Percentiles rank a stretch among this genome's conserved stretches.
Conservation (phyloP, 192 early-diverging fungal species). For the Backusella liffmaniae region DNA sequence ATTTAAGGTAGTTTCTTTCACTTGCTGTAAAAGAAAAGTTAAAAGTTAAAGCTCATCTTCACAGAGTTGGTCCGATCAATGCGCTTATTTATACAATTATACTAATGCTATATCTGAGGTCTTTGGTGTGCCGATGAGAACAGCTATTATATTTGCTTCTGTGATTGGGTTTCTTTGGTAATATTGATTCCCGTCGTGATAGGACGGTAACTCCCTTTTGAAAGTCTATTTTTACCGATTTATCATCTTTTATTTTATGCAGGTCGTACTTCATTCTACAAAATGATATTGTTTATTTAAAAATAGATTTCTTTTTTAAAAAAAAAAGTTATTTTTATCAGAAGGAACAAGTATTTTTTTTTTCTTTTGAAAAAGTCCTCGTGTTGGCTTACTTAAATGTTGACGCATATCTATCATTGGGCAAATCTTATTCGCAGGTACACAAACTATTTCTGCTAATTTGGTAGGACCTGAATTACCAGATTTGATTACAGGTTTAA, state of each 20-base stretch:
- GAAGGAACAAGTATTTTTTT: not conserved
- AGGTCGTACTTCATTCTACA: not conserved
- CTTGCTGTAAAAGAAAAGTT: not conserved
- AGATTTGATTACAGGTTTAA: constrained; percentile 35
- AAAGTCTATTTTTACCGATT: constrained; percentile 32
- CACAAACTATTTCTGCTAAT: constrained; percentile 38
- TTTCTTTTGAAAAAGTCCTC: not conserved
- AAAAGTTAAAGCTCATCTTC: not conserved
- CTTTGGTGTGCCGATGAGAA: constrained; percentile 32
- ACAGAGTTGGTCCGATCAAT: constrained; percentile 32
- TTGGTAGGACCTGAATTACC: constrained; percentile 40
- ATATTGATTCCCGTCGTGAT: constrained; percentile 29
- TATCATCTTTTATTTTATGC: constrained; percentile 35
- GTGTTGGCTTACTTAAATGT: constrained; percentile 29
- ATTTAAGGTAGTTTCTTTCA: constrained; percentile 11
- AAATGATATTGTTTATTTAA: not conserved
- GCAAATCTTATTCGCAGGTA: constrained; percentile 31
- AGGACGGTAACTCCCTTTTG: constrained; percentile 32
- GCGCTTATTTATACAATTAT: constrained; percentile 27
- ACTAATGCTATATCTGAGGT: constrained; percentile 30
- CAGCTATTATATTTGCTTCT: constrained; percentile 29
- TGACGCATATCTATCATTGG: constrained; percentile 28
- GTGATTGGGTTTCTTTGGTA: constrained; percentile 22
- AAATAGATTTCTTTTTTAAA: not conserved
- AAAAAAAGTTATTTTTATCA: constrained; percentile 2